Evolutionary conservation across 169 alveolate genomes (phyloP), one percentile per base, ranked within the genome.

Genomic region (Plasmodium vivax): DNA sequence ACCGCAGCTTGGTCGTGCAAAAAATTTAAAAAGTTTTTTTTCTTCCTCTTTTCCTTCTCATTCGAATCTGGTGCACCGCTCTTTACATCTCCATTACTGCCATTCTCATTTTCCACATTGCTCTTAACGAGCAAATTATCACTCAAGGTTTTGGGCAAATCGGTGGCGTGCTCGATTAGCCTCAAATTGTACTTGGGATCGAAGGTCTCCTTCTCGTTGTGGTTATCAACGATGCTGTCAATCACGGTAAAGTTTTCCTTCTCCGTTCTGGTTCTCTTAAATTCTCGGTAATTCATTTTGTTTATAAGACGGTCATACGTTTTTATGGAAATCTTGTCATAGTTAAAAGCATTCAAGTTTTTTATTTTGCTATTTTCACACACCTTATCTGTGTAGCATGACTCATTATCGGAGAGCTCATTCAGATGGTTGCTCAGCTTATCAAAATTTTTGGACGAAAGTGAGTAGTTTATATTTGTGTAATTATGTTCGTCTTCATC

Each of bases 181-280:
- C 96, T 82, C 45, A 96, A 82, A 85, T 96, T 93, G 84, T 87
- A 77, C 75, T 92, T 96, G 0, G 97, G 97, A 85, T 96, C 71
- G 73, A 82, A 82, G 0, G 77, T 82, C 75, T 92, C 95, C 73
- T 68, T 90, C 19, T 51, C 73, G n/a, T 80, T 54, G n/a, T 82
- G 47, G 47, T 74, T 82, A 72, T 82, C 85, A 47, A 92, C 92
- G 32, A 92, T 82, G 32, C 79, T 92, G 16, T 92, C 92, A n/a
- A 92, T 92, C 36, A 82, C 84, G 45, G 58, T 81, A 47, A 92
- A 79, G 16, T 90, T n/a, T 62, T 90, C 94, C 19, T 81, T 90
- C 45, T 80, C 77, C 12, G 56, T 36, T 38, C 36, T 34, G 12
- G 75, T 68, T 80, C 94, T 90, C 58, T 90, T 90, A 32, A 90